Percentiles rank a stretch among this genome's conserved stretches.
Conservation (phyloP, 805 yeast genomes). For the Wickerhamomyces ciferrii region DNA sequence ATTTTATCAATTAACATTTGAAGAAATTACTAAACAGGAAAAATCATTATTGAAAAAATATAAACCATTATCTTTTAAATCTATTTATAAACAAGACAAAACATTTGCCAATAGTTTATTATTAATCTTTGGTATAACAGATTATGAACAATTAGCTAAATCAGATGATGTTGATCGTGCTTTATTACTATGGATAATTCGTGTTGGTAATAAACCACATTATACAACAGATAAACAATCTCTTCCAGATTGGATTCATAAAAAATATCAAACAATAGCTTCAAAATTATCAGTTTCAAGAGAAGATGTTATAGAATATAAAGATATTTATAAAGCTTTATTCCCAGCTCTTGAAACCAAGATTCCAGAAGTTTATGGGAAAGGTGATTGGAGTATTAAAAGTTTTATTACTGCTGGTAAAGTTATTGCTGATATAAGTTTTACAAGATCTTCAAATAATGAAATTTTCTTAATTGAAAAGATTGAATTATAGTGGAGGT, state of each 20-base stretch:
- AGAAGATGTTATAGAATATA: constrained; percentile 51
- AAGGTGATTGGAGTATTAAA: constrained; percentile 40
- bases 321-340: constrained; percentile 46
- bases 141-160: constrained; percentile 43
- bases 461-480: constrained; percentile 30
- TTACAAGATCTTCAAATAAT: constrained; percentile 30
- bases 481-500: constrained; percentile 4
- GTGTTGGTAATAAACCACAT: constrained; percentile 43
- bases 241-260: constrained; percentile 48
- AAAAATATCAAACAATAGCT: constrained; percentile 22
- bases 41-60: constrained; percentile 35
- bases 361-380: constrained; percentile 53
- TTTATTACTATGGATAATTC: constrained; percentile 57
- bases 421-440: constrained; percentile 46
- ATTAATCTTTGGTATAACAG: constrained; percentile 50
- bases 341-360: constrained; percentile 43
- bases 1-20: constrained; percentile 39
- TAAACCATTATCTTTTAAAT: constrained; percentile 50
- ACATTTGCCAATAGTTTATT: constrained; percentile 49
- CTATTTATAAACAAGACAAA: constrained; percentile 49
- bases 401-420: constrained; percentile 41
- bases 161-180: constrained; percentile 51
- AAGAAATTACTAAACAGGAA: constrained; percentile 41
- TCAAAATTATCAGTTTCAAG: constrained; percentile 36
- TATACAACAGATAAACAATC: constrained; percentile 18